Evolutionary conservation across 805 yeast species (phyloP), one percentile per base, ranked within the genome.

Genomic region (Yarrowia divulgata): DNA sequence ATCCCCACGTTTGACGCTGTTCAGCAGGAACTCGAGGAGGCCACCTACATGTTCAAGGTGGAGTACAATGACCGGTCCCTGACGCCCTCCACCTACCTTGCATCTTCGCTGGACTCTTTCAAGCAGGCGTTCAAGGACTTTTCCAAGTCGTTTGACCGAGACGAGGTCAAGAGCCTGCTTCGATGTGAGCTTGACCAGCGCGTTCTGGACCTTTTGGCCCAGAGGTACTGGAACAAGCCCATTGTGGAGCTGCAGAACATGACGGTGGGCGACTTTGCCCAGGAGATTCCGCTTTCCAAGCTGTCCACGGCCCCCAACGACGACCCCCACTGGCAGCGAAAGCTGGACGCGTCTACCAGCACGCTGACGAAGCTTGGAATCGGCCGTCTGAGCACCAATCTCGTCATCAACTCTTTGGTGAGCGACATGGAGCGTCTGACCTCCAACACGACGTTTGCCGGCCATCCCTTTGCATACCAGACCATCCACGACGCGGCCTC

Each of bases 1-100:
- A 88, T 88, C 72, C 98, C 99, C 32, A 93, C 98, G 14, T 91
- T 92, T 67, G 83, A 85, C 57, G 84, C 93, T 8, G 94, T 95
- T 66, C 91, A 90, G 71, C 93, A 88, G 75, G 99, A 95, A 78
- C 84, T 93, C 54, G 99, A 96, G 77, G 99, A 96, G 74, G 87
- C 98, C 0, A 81, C 95, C 1, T 95, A 95, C 77, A 88, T 89
- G 76, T 95, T 92, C 81, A 95, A 95, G 77, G 99, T 95, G 32
- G 98, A 95, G 78, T 95, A 93, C 79, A 95, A 95, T 76, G 99
- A 95, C 78, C 86, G 98, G 68, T 91, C 90, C 43, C 82, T 95
- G 72, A 95, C 99, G 0, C 97, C 98, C 16, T 95, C 93, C 75
- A 91, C 97, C 70, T 95, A 95, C 76, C 83, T 95, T 73, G 97